These are phyloP conservation scores for Ophiostoma sp. DNA, from an alignment of 2,329 filamentous ascomycete genomes.

Conservation along the genomic window DNA sequence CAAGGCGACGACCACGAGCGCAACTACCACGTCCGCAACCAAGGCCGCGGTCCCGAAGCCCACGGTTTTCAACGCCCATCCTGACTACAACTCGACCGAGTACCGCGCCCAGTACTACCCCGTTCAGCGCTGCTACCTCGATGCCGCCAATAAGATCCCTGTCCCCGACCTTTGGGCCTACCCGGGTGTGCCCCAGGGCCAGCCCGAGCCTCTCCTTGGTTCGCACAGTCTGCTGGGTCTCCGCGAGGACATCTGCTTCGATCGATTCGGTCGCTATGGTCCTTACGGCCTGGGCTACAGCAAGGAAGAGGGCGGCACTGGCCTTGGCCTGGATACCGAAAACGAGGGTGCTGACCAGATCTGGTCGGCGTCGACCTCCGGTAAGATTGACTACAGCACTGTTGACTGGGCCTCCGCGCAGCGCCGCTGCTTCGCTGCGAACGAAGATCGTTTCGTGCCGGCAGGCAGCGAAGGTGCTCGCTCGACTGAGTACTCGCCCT, in stretches of 20 bases:
- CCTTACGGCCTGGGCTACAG: conserved; percentile 86
- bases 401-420: conserved; percentile 60
- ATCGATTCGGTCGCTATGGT: conserved; percentile 79
- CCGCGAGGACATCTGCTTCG: conserved; percentile 79
- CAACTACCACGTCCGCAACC: not conserved
- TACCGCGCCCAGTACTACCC: conserved; percentile 56
- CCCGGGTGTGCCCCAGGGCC: conserved; percentile 54
- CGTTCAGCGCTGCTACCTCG: conserved; percentile 64
- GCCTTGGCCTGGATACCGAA: conserved; percentile 72
- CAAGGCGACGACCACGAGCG: not conserved
- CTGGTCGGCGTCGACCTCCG: conserved; percentile 49
- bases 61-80: conserved; percentile 67
- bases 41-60: conserved; percentile 43
- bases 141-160: conserved; percentile 56
- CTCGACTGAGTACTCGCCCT: conserved; percentile 13
- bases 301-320: conserved; percentile 67
- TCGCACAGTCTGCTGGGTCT: conserved; percentile 74
- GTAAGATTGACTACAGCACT: conserved; percentile 56
- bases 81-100: conserved; percentile 57
- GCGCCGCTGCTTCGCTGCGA: conserved; percentile 55
- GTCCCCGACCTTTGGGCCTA: conserved; percentile 68
- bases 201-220: conserved; percentile 75
- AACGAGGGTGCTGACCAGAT: conserved; percentile 63
- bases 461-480: conserved; percentile 19
- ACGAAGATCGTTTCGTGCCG: conserved; percentile 59